These are phyloP conservation scores for Quambalaria eucalypti DNA, from an alignment of 1,284 basidiomycete genomes.

Conservation along the genomic window DNA sequence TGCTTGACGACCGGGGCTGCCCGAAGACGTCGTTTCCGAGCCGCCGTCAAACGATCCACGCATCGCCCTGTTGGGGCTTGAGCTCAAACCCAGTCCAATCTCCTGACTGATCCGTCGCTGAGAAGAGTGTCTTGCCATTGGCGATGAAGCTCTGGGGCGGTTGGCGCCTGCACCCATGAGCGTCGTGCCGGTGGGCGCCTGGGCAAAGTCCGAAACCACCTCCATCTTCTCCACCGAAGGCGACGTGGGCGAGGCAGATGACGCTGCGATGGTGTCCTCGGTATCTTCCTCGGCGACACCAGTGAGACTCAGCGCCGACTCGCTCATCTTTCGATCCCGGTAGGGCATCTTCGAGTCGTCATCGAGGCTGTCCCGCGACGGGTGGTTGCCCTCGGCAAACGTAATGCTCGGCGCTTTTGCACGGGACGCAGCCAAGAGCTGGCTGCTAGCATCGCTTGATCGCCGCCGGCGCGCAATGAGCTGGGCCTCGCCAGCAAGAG, in stretches of 20 bases:
- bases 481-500: background rate
- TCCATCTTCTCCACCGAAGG: no score
- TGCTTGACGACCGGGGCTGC: constrained; percentile 23
- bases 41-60: constrained; percentile 12
- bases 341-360: constrained; percentile 26
- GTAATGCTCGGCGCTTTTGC: background rate
- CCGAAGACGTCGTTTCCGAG: constrained; percentile 15
- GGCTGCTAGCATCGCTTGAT: background rate
- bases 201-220: no score
- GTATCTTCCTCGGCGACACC: constrained; percentile 30
- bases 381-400: background rate
- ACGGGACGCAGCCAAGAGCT: no score
- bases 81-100: constrained; percentile 15
- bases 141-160: no score
- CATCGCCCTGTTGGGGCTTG: constrained; percentile 2
- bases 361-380: background rate
- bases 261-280: constrained; percentile 19
- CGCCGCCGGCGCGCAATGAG: background rate
- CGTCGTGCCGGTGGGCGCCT: no score
- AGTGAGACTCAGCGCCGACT: constrained; percentile 32
- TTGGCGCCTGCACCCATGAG: no score
- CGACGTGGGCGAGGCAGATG: no score
- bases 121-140: no score
- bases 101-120: constrained; percentile 36
- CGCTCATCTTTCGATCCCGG: constrained; percentile 35